These are phyloP conservation scores for Scedosporium dehoogii DNA, from an alignment of 2,329 filamentous ascomycete genomes.

Conservation along the genomic window DNA sequence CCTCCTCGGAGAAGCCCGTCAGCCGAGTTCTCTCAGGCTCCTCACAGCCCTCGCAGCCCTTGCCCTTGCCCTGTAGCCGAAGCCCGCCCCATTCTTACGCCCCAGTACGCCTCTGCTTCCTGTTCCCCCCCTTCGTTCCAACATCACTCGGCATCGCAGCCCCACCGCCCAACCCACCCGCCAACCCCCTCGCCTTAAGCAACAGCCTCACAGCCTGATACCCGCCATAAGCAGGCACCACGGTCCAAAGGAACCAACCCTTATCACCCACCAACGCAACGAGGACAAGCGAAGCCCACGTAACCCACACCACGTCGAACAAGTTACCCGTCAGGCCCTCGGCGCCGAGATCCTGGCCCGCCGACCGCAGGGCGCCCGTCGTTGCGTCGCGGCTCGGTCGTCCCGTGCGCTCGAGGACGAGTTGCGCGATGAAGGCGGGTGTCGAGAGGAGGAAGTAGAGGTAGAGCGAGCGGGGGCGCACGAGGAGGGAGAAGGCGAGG, in stretches of 20 bases:
- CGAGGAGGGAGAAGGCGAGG: slow-evolving; percentile 59
- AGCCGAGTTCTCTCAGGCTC: not conserved
- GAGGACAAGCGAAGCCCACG: slow-evolving; percentile 66
- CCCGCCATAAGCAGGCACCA: slow-evolving; percentile 44
- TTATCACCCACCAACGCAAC: slow-evolving; percentile 74
- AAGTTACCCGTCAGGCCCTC: slow-evolving; percentile 92
- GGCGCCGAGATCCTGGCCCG: slow-evolving; percentile 82
- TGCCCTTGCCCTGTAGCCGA: not conserved
- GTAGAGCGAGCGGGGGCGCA: slow-evolving; percentile 52
- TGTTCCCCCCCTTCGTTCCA: slow-evolving; percentile 33
- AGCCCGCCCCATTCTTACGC: slow-evolving; percentile 21
- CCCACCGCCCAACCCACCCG: slow-evolving; percentile 21
- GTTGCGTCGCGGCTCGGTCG: slow-evolving; percentile 62
- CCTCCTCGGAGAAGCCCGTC: no score
- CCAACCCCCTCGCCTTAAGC: slow-evolving; percentile 42
- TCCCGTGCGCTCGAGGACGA: slow-evolving; percentile 74
- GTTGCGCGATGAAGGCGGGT: slow-evolving; percentile 71
- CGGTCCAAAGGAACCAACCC: slow-evolving; percentile 48
- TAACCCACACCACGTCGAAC: slow-evolving; percentile 96
- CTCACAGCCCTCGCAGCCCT: not conserved
- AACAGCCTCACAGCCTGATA: slow-evolving; percentile 45
- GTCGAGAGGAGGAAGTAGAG: slow-evolving; percentile 63
- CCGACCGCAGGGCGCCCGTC: slow-evolving; percentile 56
- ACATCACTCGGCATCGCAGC: slow-evolving; percentile 16
- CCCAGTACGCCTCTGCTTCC: slow-evolving; percentile 43